Conservation (phyloP, 106 monocot genomes). For the Acanthochlamys bracteata region DNA sequence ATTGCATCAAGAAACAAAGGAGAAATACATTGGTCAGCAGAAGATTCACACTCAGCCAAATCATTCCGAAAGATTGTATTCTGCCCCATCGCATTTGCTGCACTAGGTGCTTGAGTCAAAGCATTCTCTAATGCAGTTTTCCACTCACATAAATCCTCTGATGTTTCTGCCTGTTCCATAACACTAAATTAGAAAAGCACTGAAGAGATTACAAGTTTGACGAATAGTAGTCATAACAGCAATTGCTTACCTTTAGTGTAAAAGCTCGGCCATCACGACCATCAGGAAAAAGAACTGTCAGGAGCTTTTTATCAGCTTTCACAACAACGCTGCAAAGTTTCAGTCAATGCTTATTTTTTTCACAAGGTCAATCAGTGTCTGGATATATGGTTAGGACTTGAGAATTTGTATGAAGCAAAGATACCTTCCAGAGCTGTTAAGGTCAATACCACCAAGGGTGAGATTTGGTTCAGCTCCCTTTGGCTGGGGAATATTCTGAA, state of each 20-base stretch:
- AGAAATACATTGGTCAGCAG: slow-evolving; percentile 53
- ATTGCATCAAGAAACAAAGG: background rate
- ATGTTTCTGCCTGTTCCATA: slow-evolving; percentile 71
- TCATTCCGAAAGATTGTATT: slow-evolving; percentile 67
- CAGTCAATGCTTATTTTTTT: background rate
- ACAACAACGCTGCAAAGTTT: slow-evolving; percentile 66
- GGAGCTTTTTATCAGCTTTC: slow-evolving; percentile 79
- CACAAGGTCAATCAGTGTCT: no score
- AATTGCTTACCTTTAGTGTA: slow-evolving; percentile 58
- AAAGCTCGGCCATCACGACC: slow-evolving; percentile 80
- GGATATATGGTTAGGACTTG: no score
- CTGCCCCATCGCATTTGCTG: slow-evolving; percentile 37
- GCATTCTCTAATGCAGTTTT: slow-evolving; percentile 85
- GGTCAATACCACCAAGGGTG: slow-evolving; percentile 81
- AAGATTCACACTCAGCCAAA: slow-evolving; percentile 40
- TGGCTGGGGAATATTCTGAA: slow-evolving; percentile 49
- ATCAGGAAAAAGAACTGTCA: slow-evolving; percentile 86
- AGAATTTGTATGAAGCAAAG: background rate
- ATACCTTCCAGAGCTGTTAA: slow-evolving; percentile 86
- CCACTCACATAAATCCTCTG: slow-evolving; percentile 83
- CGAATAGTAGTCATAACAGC: no score
- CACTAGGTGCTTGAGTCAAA: slow-evolving; percentile 73
- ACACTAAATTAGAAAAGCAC: background rate
- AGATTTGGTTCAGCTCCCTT: slow-evolving; percentile 71
- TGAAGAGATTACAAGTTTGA: background rate